A percentile compares a stretch with the other conserved stretches of the same genome.
Evolutionary conservation across 495 filamentous ascomycete genomes (phyloP).

Genomic region (Podospora comata): DNA sequence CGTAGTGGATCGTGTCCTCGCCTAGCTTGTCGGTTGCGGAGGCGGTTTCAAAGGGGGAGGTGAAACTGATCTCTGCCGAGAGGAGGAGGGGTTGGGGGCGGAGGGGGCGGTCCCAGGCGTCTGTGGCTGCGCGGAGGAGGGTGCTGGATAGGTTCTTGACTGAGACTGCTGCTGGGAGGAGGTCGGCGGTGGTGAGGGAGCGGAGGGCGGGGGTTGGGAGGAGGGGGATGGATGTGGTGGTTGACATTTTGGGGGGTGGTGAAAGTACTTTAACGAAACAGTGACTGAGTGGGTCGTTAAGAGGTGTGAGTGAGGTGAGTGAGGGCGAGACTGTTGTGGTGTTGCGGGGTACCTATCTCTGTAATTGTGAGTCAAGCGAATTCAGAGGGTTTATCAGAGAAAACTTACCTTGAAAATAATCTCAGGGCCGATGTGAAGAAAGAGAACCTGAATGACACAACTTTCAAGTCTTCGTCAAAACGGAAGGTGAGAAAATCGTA

Average conservation of each 20-base stretch:
- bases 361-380: neutral
- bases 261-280: neutral
- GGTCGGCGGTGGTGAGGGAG: conserved; percentile 29
- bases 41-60: conserved; percentile 45
- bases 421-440: neutral
- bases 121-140: conserved; percentile 39
- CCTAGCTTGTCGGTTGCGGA: conserved; percentile 48
- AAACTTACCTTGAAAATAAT: neutral
- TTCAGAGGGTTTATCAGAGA: neutral
- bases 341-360: neutral
- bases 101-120: conserved; percentile 54
- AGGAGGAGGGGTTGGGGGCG: conserved; percentile 54
- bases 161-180: conserved; percentile 40
- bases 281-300: neutral
- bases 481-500: neutral
- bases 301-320: neutral
- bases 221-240: conserved; percentile 15
- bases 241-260: neutral
- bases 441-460: neutral
- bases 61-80: conserved; percentile 49
- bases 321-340: neutral
- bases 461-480: neutral
- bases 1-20: conserved; percentile 59
- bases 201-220: conserved; percentile 33
- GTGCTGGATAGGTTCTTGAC: conserved; percentile 52